Base-by-base conservation (phyloP, 768 basidiomycete species). In the Coprinopsis cinerea region DNA sequence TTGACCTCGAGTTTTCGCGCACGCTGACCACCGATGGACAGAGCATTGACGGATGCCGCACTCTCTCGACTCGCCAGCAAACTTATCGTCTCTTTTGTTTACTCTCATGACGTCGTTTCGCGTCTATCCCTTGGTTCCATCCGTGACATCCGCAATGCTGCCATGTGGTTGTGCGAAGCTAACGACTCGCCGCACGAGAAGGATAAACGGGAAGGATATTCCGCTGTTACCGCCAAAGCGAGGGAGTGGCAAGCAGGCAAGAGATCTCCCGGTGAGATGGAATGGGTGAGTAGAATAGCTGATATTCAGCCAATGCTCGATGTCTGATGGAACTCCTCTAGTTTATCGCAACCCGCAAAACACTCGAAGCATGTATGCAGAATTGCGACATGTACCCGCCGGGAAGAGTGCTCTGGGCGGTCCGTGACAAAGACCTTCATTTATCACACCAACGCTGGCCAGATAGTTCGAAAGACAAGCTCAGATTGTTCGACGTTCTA, bases 361-460 rank as follows among this genome's bases (percentile, higher is more conserved):
- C 88, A 2, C 74, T 92, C 0, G 87, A 91, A 62, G 88, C 88
- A 39, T 89, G 87, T 52, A 91, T 92, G 88, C 76, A 80, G 43
- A 78, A 75, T 70, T 67, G 78, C 2, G 75, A 82, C 55, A 75
- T 88, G 62, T 89, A 78, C 53, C 88, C 88, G 11, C 85, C 89
- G 0, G 89, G 88, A 2, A 75, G 81, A 6, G 81, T 91, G 14
- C 72, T 88, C 26, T 90, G 88, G 88, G 88, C 83, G 4, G 71
- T 89, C 63, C 77, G 85, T 49, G 82, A 90, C 50, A 74, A 76
- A 41, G 84, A 88, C 63, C 61, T 91, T 20, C 80, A 83, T 47
- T 77, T 77, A 7, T 69, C 78, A 0, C 78, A 83, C 64, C 75
- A 72, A 44, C 65, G 41, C 17, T 49, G 18, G n/a, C 24, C 47